A percentile compares a stretch with the other conserved stretches of the same genome.
These are phyloP conservation scores for Boletus tomentosulus DNA, from an alignment of 768 basidiomycete species.

Conservation along the genomic window DNA sequence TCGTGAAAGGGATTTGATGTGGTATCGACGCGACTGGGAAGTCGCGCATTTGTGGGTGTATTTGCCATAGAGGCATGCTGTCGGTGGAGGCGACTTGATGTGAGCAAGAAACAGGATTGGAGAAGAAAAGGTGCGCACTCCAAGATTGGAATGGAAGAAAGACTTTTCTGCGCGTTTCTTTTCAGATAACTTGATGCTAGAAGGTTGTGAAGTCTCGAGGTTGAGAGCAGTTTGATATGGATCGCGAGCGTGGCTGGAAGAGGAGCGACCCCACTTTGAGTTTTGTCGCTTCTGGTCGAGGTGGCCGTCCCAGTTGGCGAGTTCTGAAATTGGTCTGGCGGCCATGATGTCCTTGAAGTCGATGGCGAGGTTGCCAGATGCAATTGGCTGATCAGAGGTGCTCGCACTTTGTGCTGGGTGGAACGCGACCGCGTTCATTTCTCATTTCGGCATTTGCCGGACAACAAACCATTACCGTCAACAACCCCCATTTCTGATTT, in stretches of 20 bases:
- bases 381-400: not conserved
- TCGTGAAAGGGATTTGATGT: constrained; percentile 1
- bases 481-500: too few relatives aligned
- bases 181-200: not conserved
- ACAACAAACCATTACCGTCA: not conserved
- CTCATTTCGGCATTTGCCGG: constrained; percentile 10
- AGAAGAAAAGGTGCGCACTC: constrained; percentile 9
- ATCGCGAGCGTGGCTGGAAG: constrained; percentile 12
- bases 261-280: constrained; percentile 8
- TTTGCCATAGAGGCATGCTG: constrained; percentile 14
- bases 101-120: constrained; percentile 1
- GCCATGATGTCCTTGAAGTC: constrained; percentile 8
- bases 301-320: constrained; percentile 15
- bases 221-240: constrained; percentile 3
- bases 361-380: not conserved
- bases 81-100: too few relatives aligned
- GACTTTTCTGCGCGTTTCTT: constrained; percentile 9
- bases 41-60: constrained; percentile 2
- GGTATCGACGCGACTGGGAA: constrained; percentile 7
- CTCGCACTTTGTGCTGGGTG: not conserved
- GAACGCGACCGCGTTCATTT: constrained; percentile 10
- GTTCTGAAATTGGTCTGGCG: constrained; percentile 12
- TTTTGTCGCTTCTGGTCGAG: constrained; percentile 8
- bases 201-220: not conserved
- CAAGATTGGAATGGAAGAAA: constrained; percentile 1